These are phyloP conservation scores for Candida xiaguanensis DNA, from an alignment of 805 yeast species.

Conservation along the genomic window DNA sequence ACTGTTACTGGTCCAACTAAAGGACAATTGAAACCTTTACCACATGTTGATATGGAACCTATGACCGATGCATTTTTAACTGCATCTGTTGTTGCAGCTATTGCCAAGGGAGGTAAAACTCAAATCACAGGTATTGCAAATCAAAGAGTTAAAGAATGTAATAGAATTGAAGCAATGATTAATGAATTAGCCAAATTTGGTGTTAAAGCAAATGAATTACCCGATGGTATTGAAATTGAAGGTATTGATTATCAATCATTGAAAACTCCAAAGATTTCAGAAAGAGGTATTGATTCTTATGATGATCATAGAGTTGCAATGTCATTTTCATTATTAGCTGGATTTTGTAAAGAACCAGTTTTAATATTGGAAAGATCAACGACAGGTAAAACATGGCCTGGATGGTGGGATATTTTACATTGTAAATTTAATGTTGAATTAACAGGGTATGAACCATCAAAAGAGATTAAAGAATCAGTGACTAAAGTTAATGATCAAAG, in stretches of 20 bases:
- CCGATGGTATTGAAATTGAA: constrained; percentile 86
- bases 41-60: constrained; percentile 93
- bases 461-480: background rate
- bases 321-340: constrained; percentile 89
- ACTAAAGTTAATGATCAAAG: constrained; percentile 42
- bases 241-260: constrained; percentile 58
- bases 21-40: constrained; percentile 66
- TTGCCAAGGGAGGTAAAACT: constrained; percentile 62
- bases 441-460: constrained; percentile 64
- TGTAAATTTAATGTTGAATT: constrained; percentile 59
- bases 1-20: constrained; percentile 86
- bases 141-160: constrained; percentile 97
- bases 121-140: constrained; percentile 94
- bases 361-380: constrained; percentile 82
- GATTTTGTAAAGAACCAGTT: constrained; percentile 60
- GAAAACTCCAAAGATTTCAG: constrained; percentile 47
- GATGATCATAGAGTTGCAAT: constrained; percentile 98
- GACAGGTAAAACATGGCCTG: constrained; percentile 99
- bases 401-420: constrained; percentile 97
- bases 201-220: constrained; percentile 76
- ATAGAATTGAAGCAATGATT: constrained; percentile 93
- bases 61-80: constrained; percentile 99
- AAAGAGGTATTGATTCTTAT: constrained; percentile 67
- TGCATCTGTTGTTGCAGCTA: constrained; percentile 96
- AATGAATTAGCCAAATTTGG: constrained; percentile 87